Evolutionary conservation across 1,284 basidiomycete species (phyloP).

Genomic region (Heterobasidion parviporum): DNA sequence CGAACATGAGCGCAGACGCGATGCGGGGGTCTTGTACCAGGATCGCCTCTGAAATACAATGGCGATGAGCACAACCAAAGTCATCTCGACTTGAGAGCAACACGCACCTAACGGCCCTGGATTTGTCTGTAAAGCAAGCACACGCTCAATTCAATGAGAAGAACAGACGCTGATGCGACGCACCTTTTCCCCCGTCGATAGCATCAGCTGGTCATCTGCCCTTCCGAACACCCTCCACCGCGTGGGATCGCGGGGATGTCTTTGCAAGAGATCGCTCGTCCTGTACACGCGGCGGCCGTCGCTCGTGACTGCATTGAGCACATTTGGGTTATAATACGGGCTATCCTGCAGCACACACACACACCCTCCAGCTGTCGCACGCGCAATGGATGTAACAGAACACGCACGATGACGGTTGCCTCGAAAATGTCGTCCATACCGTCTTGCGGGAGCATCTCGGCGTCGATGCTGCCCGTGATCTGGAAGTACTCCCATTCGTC

Average conservation of each 20-base stretch:
- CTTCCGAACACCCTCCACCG: constrained; percentile 16
- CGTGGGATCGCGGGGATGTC: constrained; percentile 17
- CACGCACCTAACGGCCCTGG: constrained; percentile 13
- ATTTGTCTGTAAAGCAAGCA: constrained; percentile 13
- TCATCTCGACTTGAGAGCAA: background rate
- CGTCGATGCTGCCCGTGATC: background rate
- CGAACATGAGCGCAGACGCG: constrained; percentile 18
- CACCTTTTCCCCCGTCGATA: constrained; percentile 26
- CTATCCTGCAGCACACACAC: background rate
- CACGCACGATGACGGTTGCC: constrained; percentile 6
- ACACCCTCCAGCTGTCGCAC: background rate
- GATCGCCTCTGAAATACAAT: constrained; percentile 20
- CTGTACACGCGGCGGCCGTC: background rate
- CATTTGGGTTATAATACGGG: background rate
- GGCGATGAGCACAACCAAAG: background rate
- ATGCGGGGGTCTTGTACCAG: constrained; percentile 25
- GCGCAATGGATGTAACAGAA: background rate
- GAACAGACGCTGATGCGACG: background rate
- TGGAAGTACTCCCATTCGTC: constrained; percentile 14
- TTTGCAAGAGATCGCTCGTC: constrained; percentile 17
- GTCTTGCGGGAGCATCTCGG: constrained; percentile 7
- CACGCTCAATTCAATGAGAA: background rate
- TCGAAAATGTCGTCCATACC: constrained; percentile 7
- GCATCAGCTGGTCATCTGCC: constrained; percentile 16
- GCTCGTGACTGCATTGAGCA: background rate